phyloP scores from a whole-genome alignment of 331 rosid species.

The Rhamnella rubrinervis region DNA sequence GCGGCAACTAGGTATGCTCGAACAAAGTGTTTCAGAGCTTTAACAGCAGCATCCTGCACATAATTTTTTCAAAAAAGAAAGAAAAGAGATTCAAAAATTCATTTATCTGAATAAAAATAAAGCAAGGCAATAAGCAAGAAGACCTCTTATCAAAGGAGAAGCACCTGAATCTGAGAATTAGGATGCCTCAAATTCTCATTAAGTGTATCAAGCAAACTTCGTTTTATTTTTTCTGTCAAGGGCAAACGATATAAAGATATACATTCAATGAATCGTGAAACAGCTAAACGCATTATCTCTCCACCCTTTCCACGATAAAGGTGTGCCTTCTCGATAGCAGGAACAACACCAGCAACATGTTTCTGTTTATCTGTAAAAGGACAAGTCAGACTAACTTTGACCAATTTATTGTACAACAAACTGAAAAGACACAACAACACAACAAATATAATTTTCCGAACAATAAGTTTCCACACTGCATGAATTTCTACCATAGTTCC shows the following conservation, averaged over 20 bases:
- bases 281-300: constrained; percentile 95
- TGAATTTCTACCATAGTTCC: background rate
- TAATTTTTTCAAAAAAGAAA: background rate
- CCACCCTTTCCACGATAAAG: constrained; percentile 98
- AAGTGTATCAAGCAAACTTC: constrained; percentile 67
- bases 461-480: background rate
- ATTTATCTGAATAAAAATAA: constrained; percentile 19
- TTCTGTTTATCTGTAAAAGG: constrained; percentile 64
- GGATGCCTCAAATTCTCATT: constrained; percentile 97
- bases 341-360: constrained; percentile 70
- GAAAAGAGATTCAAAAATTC: constrained; percentile 22
- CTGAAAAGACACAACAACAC: background rate
- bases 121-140: constrained; percentile 5
- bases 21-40: constrained; percentile 71
- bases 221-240: constrained; percentile 67
- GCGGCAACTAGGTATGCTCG: constrained; percentile 54
- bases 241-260: constrained; percentile 54
- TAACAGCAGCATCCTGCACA: constrained; percentile 74
- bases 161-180: constrained; percentile 94
- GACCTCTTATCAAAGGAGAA: constrained; percentile 15
- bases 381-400: constrained; percentile 24
- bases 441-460: background rate
- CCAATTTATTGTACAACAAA: background rate
- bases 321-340: constrained; percentile 86
- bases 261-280: constrained; percentile 85